These are phyloP conservation scores for Mortierella polycephala DNA, from an alignment of 371 early-diverging fungal genomes.

Conservation along the genomic window DNA sequence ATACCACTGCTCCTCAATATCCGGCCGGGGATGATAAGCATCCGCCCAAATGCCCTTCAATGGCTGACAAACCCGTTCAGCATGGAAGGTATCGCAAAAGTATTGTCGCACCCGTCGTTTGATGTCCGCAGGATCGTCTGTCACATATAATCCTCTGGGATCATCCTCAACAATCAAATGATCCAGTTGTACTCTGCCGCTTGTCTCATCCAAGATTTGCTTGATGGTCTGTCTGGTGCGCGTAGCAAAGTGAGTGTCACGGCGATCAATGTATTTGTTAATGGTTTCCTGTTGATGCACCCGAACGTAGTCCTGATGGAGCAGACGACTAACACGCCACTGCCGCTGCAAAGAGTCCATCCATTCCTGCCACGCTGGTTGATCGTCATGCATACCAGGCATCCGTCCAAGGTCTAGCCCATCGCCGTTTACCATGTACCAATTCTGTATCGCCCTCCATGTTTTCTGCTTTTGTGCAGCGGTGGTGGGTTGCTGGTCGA, in stretches of 20 bases:
- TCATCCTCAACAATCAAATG: slow-evolving; percentile 15
- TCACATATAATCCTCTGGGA: slow-evolving; percentile 1
- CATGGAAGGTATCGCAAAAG: slow-evolving; percentile 25
- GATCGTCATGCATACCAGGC: neutral
- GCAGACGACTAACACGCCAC: slow-evolving; percentile 2
- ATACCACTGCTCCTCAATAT: slow-evolving; percentile 10
- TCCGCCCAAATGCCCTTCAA: slow-evolving; percentile 5
- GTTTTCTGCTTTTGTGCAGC: neutral
- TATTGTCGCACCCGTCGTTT: slow-evolving; percentile 4
- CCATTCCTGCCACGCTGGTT: slow-evolving; percentile 5
- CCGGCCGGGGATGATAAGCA: slow-evolving; percentile 2
- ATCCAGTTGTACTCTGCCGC: slow-evolving; percentile 9
- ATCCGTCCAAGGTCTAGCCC: neutral
- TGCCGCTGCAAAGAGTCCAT: neutral
- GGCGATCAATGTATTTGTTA: slow-evolving; percentile 5
- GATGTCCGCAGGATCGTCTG: slow-evolving; percentile 14
- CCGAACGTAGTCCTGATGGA: neutral
- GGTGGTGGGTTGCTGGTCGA: neutral
- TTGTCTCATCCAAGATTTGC: slow-evolving; percentile 5
- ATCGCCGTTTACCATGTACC: neutral
- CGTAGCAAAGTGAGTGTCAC: slow-evolving; percentile 7
- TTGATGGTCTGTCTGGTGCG: slow-evolving; percentile 12
- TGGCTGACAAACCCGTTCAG: slow-evolving; percentile 4
- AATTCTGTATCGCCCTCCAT: neutral
- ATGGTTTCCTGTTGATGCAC: neutral